These are phyloP conservation scores for Byssothecium circinans DNA, from an alignment of 2,329 filamentous ascomycete species.

Conservation along the genomic window DNA sequence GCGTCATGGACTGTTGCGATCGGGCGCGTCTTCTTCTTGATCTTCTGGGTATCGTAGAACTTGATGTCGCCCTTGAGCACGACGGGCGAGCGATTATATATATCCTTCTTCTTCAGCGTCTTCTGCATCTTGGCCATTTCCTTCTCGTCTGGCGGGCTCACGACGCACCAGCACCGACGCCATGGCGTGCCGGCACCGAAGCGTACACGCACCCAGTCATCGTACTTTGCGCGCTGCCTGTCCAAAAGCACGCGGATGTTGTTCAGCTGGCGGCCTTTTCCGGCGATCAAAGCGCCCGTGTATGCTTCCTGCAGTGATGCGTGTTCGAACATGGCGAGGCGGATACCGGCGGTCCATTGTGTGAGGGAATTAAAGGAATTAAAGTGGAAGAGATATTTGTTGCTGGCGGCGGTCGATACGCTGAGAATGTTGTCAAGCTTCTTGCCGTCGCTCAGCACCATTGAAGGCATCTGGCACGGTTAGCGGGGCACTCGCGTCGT, in stretches of 20 bases:
- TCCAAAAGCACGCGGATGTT: slow-evolving; percentile 90
- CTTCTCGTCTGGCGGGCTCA: slow-evolving; percentile 91
- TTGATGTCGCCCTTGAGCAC: slow-evolving; percentile 85
- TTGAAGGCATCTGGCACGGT: slow-evolving; percentile 59
- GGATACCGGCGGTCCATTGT: slow-evolving; percentile 94
- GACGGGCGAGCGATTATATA: slow-evolving; percentile 74
- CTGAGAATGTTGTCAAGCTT: slow-evolving; percentile 93
- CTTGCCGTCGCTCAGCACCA: slow-evolving; percentile 83
- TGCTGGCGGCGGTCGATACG: slow-evolving; percentile 91
- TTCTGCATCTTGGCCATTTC: slow-evolving; percentile 84
- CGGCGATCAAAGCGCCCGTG: slow-evolving; percentile 91
- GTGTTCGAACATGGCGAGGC: slow-evolving; percentile 92
- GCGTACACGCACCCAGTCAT: slow-evolving; percentile 92
- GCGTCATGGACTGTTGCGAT: slow-evolving; percentile 91
- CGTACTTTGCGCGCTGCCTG: slow-evolving; percentile 71
- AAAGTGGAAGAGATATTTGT: slow-evolving; percentile 94
- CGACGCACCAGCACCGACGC: slow-evolving; percentile 96
- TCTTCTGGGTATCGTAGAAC: slow-evolving; percentile 88
- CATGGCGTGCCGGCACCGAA: slow-evolving; percentile 96
- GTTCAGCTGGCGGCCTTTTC: slow-evolving; percentile 86
- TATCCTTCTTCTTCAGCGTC: slow-evolving; percentile 78
- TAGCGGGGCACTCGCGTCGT: slow-evolving; percentile 8
- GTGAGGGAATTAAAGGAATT: slow-evolving; percentile 90
- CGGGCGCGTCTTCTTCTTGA: slow-evolving; percentile 86
- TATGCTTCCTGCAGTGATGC: slow-evolving; percentile 93